Conservation (phyloP, 2,329 filamentous ascomycete species). For the Beauveria pseudobassiana region DNA sequence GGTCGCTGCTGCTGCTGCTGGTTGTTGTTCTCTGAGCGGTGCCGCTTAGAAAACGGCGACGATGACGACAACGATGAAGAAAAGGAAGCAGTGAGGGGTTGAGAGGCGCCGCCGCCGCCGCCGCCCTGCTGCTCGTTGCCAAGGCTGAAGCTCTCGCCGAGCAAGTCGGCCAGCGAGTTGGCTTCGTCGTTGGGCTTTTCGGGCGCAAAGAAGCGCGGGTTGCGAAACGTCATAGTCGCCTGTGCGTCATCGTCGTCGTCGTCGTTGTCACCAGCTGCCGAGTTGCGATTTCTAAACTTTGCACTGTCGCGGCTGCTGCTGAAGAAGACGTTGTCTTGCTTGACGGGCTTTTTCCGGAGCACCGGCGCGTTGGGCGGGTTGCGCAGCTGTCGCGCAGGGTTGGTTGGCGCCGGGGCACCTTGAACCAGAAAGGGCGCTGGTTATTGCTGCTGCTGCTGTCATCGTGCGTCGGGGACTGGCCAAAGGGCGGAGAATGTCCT, state of each 20-base stretch:
- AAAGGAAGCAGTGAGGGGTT: neutral
- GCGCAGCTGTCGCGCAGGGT: constrained; percentile 53
- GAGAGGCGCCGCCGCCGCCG: neutral
- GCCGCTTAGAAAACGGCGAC: neutral
- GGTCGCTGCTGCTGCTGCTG: too few relatives aligned
- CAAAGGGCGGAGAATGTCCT: constrained; percentile 32
- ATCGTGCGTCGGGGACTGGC: constrained; percentile 35
- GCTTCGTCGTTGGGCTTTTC: constrained; percentile 32
- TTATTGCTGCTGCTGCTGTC: constrained; percentile 29
- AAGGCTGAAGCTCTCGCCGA: constrained; percentile 37
- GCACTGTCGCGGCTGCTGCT: constrained; percentile 18
- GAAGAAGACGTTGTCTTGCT: constrained; percentile 46
- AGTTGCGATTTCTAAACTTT: constrained; percentile 4
- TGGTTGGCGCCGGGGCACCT: constrained; percentile 61
- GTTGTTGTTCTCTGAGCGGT: too few relatives aligned
- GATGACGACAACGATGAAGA: neutral
- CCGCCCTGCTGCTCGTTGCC: constrained; percentile 20
- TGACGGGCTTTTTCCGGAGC: constrained; percentile 38
- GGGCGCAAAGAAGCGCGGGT: constrained; percentile 54
- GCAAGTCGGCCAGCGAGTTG: constrained; percentile 36
- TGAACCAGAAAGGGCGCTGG: constrained; percentile 55
- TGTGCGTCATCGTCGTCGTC: too few relatives aligned
- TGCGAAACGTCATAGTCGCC: constrained; percentile 41
- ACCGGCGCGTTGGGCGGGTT: constrained; percentile 54
- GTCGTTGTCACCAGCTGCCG: neutral